These are phyloP conservation scores for Suhomyces guaymorum DNA, from an alignment of 1,139 yeast genomes.

Conservation along the genomic window DNA sequence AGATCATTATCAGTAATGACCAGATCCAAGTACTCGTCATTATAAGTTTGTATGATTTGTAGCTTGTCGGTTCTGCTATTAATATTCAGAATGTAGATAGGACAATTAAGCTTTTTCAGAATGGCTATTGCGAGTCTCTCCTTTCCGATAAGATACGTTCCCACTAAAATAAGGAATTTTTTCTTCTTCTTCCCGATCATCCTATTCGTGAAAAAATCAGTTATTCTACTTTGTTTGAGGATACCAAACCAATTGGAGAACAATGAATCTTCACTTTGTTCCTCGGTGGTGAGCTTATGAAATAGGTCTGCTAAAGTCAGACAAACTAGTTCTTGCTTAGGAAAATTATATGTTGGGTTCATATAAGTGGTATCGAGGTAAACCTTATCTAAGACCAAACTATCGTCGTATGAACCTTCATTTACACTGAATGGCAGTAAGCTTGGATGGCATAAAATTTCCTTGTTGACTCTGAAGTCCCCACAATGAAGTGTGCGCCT, in stretches of 20 bases:
- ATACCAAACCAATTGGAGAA: constrained; percentile 43
- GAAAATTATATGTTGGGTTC: constrained; percentile 72
- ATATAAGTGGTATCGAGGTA: constrained; percentile 90
- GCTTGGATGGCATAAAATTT: constrained; percentile 41
- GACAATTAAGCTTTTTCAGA: constrained; percentile 53
- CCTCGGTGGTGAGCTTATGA: constrained; percentile 29
- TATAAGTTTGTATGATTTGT: constrained; percentile 38
- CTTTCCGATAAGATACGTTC: constrained; percentile 90
- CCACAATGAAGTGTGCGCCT: constrained; percentile 76
- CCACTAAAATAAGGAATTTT: constrained; percentile 67
- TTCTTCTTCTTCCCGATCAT: constrained; percentile 32
- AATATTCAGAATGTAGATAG: constrained; percentile 53
- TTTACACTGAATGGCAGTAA: constrained; percentile 34
- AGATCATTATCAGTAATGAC: constrained; percentile 35
- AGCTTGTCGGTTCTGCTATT: constrained; percentile 51
- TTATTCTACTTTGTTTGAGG: constrained; percentile 41
- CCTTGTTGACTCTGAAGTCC: constrained; percentile 72
- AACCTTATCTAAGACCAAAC: constrained; percentile 45
- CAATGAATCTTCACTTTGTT: constrained; percentile 20
- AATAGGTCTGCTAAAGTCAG: constrained; percentile 58
- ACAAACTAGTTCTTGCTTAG: constrained; percentile 72
- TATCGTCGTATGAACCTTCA: constrained; percentile 6
- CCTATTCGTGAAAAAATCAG: constrained; percentile 40
- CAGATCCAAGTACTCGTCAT: constrained; percentile 33
- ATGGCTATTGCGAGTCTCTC: constrained; percentile 76